Evolutionary conservation across 208 protist genomes (phyloP).

Genomic region (Borovskyia barvae): DNA sequence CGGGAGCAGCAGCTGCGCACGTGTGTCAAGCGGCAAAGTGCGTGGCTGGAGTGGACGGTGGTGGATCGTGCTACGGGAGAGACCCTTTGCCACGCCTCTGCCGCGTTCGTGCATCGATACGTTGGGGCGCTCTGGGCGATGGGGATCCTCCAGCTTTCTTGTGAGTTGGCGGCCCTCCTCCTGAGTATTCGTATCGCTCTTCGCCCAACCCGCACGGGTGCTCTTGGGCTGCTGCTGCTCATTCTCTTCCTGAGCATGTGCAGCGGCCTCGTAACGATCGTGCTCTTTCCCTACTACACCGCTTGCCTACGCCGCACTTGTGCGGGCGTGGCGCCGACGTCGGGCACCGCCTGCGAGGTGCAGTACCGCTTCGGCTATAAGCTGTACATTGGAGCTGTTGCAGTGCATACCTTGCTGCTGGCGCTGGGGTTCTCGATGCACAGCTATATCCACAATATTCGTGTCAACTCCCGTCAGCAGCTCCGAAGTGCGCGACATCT

Average conservation of each 20-base stretch:
- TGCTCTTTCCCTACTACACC: conserved; percentile 59
- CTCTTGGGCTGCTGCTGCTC: conserved; percentile 27
- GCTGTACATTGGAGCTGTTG: conserved; percentile 48
- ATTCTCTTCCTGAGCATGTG: conserved; percentile 25
- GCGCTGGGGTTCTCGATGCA: conserved; percentile 56
- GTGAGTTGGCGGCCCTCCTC: conserved; percentile 25
- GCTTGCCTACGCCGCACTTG: conserved; percentile 47
- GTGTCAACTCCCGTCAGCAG: conserved; percentile 17
- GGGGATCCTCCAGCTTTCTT: conserved; percentile 41
- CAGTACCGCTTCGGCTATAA: conserved; percentile 56
- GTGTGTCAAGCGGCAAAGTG: conserved; percentile 29
- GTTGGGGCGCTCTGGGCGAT: conserved; percentile 52
- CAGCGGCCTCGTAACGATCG: conserved; percentile 36
- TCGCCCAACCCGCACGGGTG: conserved; percentile 54
- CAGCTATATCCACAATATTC: conserved; percentile 49
- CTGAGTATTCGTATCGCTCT: conserved; percentile 26
- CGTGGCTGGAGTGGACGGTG: conserved; percentile 23
- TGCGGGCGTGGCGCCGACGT: conserved; percentile 20
- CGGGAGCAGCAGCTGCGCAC: conserved; percentile 16
- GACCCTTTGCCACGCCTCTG: conserved; percentile 36
- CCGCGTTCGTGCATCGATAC: conserved; percentile 26
- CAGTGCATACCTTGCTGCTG: conserved; percentile 39
- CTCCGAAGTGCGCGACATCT: conserved; percentile 28
- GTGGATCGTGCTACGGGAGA: conserved; percentile 27
- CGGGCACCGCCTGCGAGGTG: conserved; percentile 14